Conservation (phyloP, 2,329 filamentous ascomycete species). For the Aspergillus pseudotamarii region DNA sequence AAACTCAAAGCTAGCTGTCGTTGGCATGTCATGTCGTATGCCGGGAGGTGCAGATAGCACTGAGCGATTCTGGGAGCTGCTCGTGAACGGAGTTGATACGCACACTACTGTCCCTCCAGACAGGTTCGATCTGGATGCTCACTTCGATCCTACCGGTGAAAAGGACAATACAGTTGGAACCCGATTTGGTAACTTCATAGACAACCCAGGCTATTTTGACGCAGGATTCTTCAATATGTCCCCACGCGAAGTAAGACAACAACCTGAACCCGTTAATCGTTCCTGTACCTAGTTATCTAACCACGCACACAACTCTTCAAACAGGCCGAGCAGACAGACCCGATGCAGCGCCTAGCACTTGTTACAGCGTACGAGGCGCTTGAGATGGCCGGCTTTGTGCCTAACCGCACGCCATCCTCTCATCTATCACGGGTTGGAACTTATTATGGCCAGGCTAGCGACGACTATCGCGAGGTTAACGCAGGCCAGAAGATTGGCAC, state of each 20-base stretch:
- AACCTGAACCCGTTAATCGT: neutral
- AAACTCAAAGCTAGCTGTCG: conserved; percentile 28
- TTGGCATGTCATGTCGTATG: conserved; percentile 28
- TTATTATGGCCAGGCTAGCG: conserved; percentile 72
- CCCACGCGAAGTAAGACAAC: conserved; percentile 55
- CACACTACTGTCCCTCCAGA: conserved; percentile 32
- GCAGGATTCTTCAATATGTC: conserved; percentile 54
- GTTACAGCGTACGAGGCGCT: conserved; percentile 78
- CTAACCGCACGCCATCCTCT: conserved; percentile 67
- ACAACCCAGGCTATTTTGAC: conserved; percentile 43
- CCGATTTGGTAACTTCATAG: conserved; percentile 41
- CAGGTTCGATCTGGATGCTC: conserved; percentile 37
- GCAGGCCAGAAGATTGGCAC: conserved; percentile 69
- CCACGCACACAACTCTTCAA: neutral
- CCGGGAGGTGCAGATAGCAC: conserved; percentile 23
- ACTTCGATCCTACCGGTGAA: conserved; percentile 39
- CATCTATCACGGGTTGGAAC: conserved; percentile 65
- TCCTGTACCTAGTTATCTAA: neutral
- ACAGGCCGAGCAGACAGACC: conserved; percentile 75
- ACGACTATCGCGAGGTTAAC: conserved; percentile 68
- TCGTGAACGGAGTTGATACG: conserved; percentile 36
- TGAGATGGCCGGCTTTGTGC: conserved; percentile 75
- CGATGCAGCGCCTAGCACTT: conserved; percentile 76
- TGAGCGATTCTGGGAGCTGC: conserved; percentile 41
- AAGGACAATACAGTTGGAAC: conserved; percentile 35